Percentiles rank a stretch among this genome's conserved stretches.
phyloP scores from a whole-genome alignment of 2,329 filamentous ascomycete species.

The Penicillium polonicum region DNA sequence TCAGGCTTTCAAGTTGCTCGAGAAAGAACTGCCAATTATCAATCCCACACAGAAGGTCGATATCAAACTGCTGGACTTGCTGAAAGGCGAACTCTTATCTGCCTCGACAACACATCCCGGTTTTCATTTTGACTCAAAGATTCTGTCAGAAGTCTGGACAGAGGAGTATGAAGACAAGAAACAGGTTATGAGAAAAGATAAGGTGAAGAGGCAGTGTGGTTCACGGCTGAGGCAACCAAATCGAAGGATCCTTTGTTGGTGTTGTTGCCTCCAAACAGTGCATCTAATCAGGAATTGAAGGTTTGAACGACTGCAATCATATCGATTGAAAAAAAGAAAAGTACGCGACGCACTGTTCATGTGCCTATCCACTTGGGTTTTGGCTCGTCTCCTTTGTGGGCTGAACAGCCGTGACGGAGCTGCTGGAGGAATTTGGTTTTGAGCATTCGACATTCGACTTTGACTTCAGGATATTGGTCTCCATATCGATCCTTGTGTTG shows the following conservation, averaged over 20 bases:
- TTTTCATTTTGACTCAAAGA: neutral
- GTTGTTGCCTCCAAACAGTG: neutral
- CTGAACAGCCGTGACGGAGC: neutral
- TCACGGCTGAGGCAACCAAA: no score
- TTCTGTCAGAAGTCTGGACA: neutral
- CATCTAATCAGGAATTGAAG: neutral
- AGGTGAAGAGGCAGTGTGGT: no score
- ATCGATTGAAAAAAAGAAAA: neutral
- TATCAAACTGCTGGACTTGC: neutral
- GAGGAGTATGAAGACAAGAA: neutral
- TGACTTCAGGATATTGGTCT: neutral
- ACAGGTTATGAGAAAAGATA: neutral
- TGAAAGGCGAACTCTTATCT: neutral
- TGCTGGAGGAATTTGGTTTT: neutral
- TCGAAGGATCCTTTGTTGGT: neutral
- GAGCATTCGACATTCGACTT: neutral
- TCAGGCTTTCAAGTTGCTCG: neutral
- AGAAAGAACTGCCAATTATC: neutral
- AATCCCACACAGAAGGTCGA: no score
- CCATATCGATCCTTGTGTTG: neutral
- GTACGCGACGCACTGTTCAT: neutral
- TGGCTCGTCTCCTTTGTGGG: neutral
- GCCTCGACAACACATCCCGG: no score
- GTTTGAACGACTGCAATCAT: neutral
- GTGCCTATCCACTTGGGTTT: neutral